Percentiles rank a stretch among this genome's conserved stretches.
Evolutionary conservation across 208 protist species (phyloP).

Genomic region (Leishmania mexicana): DNA sequence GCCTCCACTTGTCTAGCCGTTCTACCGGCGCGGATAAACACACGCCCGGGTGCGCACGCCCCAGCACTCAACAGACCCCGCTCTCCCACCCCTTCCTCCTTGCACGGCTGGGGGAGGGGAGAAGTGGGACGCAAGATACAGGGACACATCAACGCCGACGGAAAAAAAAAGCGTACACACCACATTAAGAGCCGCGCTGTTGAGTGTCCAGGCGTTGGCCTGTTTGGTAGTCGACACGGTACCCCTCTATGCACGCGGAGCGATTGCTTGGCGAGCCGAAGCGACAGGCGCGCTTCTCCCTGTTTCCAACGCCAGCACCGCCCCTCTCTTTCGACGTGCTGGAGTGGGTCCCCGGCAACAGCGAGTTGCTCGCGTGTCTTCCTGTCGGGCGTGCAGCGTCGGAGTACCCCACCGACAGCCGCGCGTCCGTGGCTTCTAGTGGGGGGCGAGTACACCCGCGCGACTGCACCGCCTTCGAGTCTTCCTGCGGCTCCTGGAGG

Average conservation of each 20-base stretch:
- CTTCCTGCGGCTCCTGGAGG: conserved; percentile 13
- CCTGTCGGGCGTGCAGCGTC: not conserved
- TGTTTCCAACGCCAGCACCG: conserved; percentile 3
- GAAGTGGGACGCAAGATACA: not conserved
- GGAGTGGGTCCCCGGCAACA: conserved; percentile 18
- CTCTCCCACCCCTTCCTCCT: not conserved
- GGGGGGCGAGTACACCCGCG: conserved; percentile 8
- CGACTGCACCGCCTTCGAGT: conserved; percentile 7
- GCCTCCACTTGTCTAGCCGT: not conserved
- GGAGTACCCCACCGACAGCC: conserved; percentile 6
- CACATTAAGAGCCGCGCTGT: too few relatives aligned
- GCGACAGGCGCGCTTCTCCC: conserved; percentile 23
- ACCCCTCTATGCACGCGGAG: not conserved
- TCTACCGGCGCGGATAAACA: not conserved
- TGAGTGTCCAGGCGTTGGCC: not conserved
- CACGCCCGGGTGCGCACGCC: not conserved
- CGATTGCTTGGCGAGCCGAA: conserved; percentile 1
- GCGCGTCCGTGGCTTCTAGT: not conserved
- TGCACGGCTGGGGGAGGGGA: not conserved
- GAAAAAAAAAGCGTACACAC: not conserved
- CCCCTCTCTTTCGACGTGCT: conserved; percentile 28
- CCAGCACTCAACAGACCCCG: not conserved
- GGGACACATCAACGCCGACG: not conserved
- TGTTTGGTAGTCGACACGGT: not conserved
- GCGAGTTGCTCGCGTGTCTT: not conserved